A percentile compares a stretch with the other conserved stretches of the same genome.
phyloP scores from a whole-genome alignment of 2,329 filamentous ascomycete genomes.

The Sarocladium brachiariae region DNA sequence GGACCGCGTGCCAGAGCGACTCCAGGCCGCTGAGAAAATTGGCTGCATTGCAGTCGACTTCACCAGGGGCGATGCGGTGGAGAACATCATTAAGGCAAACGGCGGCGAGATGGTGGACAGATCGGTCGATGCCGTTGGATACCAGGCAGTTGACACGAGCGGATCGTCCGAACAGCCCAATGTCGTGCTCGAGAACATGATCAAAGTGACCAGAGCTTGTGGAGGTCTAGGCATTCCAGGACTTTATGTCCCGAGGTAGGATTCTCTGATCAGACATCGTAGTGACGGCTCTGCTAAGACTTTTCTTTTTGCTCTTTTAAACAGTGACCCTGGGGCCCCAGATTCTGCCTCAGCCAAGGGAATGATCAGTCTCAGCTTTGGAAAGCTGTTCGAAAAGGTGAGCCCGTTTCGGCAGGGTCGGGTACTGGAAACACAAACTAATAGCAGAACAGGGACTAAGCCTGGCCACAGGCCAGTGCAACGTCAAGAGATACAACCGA shows the following conservation, averaged over 20 bases:
- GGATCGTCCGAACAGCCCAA: conserved; percentile 55
- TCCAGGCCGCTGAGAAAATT: conserved; percentile 54
- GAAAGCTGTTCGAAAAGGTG: conserved; percentile 63
- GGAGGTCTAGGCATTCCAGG: conserved; percentile 57
- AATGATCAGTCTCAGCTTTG: conserved; percentile 57
- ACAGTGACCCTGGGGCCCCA: conserved; percentile 53
- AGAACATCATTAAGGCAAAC: conserved; percentile 53
- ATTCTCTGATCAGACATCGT: conserved; percentile 13
- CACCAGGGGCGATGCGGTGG: conserved; percentile 49
- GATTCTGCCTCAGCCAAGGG: conserved; percentile 55
- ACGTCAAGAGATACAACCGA: conserved; percentile 61
- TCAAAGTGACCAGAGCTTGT: conserved; percentile 53
- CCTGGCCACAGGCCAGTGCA: conserved; percentile 58
- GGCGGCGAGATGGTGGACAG: conserved; percentile 53
- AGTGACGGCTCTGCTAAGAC: not conserved
- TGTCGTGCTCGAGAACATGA: conserved; percentile 57
- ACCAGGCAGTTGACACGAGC: conserved; percentile 51
- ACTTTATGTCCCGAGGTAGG: conserved; percentile 37
- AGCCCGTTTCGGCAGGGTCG: too few species aligned
- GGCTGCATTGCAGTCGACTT: conserved; percentile 57
- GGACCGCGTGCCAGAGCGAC: conserved; percentile 53
- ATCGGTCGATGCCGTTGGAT: conserved; percentile 59
- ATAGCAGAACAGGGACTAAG: conserved; percentile 45
- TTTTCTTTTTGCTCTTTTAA: not conserved
- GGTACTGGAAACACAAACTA: too few species aligned